phyloP scores from a whole-genome alignment of 441 rosid genomes.

The Populus tomentosa region DNA sequence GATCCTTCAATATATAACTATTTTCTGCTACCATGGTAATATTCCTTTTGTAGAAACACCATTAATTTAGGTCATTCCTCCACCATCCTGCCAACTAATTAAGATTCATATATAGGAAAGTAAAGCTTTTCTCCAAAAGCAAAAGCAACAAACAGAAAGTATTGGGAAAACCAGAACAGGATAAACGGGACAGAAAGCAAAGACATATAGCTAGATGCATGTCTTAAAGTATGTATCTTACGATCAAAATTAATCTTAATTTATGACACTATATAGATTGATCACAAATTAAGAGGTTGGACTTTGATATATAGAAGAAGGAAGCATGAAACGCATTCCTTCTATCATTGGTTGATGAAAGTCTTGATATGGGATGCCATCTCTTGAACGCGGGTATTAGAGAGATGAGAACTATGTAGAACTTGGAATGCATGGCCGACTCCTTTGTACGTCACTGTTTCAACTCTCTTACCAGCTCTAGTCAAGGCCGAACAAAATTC shows the following conservation, averaged over 20 bases:
- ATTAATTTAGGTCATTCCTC: too few relatives aligned
- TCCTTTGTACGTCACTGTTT: slow-evolving; percentile 50
- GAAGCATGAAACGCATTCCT: neutral
- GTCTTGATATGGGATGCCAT: slow-evolving; percentile 56
- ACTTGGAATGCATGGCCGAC: slow-evolving; percentile 84
- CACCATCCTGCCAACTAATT: too few relatives aligned
- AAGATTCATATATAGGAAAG: too few relatives aligned
- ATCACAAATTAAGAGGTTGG: neutral
- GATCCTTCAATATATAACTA: too few relatives aligned
- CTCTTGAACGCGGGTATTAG: slow-evolving; percentile 52
- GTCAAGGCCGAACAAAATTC: slow-evolving; percentile 47
- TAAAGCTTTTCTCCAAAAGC: too few relatives aligned
- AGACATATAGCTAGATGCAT: too few relatives aligned
- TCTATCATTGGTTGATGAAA: slow-evolving; percentile 40
- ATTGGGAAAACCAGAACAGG: too few relatives aligned
- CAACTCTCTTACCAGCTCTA: slow-evolving; percentile 47
- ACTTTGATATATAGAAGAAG: neutral
- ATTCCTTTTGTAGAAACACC: too few relatives aligned
- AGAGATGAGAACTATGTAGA: slow-evolving; percentile 45
- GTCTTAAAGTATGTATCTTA: too few relatives aligned
- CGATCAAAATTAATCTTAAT: neutral
- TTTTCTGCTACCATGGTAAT: too few relatives aligned
- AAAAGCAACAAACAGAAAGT: too few relatives aligned
- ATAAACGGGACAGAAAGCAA: too few relatives aligned
- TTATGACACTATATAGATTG: neutral